These are phyloP conservation scores for Chrysosporium keratinophilum DNA, from an alignment of 2,329 filamentous ascomycete species.

Conservation along the genomic window DNA sequence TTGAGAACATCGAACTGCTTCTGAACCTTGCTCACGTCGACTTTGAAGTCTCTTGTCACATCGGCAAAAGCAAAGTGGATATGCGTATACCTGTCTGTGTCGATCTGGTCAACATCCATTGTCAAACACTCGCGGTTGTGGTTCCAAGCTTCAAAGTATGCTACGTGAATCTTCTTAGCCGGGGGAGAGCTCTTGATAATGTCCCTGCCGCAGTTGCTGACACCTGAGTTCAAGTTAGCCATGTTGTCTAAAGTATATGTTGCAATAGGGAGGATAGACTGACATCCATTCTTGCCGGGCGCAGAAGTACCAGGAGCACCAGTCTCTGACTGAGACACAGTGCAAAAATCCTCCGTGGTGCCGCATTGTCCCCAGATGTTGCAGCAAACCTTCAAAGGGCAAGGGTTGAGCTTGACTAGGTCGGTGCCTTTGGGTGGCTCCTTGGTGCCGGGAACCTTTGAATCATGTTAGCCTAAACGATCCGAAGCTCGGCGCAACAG, in stretches of 20 bases:
- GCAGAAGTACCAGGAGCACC: constrained; percentile 31
- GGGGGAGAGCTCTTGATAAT: constrained; percentile 15
- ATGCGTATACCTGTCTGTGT: constrained; percentile 18
- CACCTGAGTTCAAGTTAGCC: no score
- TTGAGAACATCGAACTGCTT: constrained; percentile 8
- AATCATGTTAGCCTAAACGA: no score
- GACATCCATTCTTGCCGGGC: constrained; percentile 28
- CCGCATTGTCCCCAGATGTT: constrained; percentile 34
- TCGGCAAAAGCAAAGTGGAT: constrained; percentile 30
- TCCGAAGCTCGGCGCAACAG: no score
- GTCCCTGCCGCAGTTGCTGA: constrained; percentile 17
- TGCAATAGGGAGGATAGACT: no score
- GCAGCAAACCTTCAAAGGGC: constrained; percentile 38
- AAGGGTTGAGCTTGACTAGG: constrained; percentile 34
- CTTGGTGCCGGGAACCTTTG: constrained; percentile 34
- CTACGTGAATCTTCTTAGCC: constrained; percentile 19
- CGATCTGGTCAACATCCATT: constrained; percentile 20
- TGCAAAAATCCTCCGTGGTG: constrained; percentile 38
- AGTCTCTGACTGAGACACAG: constrained; percentile 15
- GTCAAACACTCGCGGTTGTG: constrained; percentile 24
- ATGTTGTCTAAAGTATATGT: no score
- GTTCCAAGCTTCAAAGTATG: constrained; percentile 28
- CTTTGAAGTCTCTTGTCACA: constrained; percentile 25
- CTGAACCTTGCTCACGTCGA: constrained; percentile 18
- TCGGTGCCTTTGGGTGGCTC: constrained; percentile 24